These are phyloP conservation scores for Suillus hirtellus DNA, from an alignment of 768 basidiomycete genomes.

Conservation along the genomic window DNA sequence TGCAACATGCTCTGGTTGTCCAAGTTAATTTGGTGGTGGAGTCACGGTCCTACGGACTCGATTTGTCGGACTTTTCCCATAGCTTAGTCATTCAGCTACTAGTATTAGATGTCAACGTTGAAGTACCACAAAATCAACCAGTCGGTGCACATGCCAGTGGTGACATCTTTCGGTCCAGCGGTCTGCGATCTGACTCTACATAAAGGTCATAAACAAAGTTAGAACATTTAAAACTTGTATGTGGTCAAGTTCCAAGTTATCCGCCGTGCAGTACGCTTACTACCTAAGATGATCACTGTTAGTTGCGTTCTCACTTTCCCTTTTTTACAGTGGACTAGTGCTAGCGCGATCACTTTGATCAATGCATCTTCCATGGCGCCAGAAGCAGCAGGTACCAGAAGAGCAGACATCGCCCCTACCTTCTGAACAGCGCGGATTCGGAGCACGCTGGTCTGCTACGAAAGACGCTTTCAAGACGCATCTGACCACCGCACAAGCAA, in stretches of 20 bases:
- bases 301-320: not conserved
- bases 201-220: not conserved
- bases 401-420: not conserved
- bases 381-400: not conserved
- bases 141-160: not conserved
- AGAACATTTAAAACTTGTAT: not conserved
- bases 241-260: not conserved
- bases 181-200: not conserved
- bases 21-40: not conserved
- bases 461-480: not conserved
- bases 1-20: not conserved
- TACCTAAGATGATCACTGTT: not conserved
- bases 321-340: not conserved
- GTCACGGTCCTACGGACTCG: not conserved
- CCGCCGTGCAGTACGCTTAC: not conserved
- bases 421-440: not conserved
- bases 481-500: not conserved
- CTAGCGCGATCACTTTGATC: not conserved
- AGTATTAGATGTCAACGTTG: not conserved
- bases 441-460: not conserved
- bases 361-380: constrained; percentile 6
- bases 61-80: not conserved
- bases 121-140: not conserved
- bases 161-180: not conserved
- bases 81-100: constrained; percentile 2